phyloP scores from a whole-genome alignment of 1,284 basidiomycete species.

The Heterobasidion occidentale region DNA sequence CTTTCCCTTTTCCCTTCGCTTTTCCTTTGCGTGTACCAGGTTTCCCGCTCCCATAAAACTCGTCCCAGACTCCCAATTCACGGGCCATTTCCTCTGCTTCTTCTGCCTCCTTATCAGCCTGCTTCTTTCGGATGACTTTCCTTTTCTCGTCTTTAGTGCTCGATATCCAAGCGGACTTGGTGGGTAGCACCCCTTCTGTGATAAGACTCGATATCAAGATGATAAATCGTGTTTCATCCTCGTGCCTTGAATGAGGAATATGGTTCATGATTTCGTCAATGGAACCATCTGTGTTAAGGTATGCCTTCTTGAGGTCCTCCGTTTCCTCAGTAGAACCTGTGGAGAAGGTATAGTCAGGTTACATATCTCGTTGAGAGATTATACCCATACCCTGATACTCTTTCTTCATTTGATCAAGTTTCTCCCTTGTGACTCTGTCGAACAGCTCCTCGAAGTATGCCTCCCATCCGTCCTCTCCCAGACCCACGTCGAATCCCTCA shows the following conservation, averaged over 20 bases:
- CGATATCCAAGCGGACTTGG: constrained; percentile 59
- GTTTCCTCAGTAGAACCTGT: constrained; percentile 80
- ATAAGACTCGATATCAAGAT: constrained; percentile 65
- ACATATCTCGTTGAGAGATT: background rate
- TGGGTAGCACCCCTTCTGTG: constrained; percentile 46
- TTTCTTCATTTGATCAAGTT: constrained; percentile 84
- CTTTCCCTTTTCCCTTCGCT: constrained; percentile 39
- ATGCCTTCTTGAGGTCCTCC: constrained; percentile 71
- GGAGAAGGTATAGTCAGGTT: background rate
- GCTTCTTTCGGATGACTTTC: constrained; percentile 63
- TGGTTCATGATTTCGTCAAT: constrained; percentile 74
- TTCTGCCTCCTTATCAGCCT: constrained; percentile 69
- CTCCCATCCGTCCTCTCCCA: constrained; percentile 87
- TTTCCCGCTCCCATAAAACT: constrained; percentile 85
- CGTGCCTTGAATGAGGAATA: constrained; percentile 77
- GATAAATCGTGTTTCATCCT: constrained; percentile 82
- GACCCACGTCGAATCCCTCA: constrained; percentile 62
- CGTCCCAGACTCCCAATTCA: constrained; percentile 90
- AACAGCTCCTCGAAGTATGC: constrained; percentile 88
- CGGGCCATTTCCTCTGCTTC: constrained; percentile 85
- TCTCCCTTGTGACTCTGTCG: constrained; percentile 76
- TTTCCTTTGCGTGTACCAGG: constrained; percentile 54
- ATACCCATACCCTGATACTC: constrained; percentile 76
- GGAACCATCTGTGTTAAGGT: constrained; percentile 58
- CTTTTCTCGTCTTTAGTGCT: constrained; percentile 74